Conservation (phyloP, 192 early-diverging fungal genomes). For the Mortierella alpina region DNA sequence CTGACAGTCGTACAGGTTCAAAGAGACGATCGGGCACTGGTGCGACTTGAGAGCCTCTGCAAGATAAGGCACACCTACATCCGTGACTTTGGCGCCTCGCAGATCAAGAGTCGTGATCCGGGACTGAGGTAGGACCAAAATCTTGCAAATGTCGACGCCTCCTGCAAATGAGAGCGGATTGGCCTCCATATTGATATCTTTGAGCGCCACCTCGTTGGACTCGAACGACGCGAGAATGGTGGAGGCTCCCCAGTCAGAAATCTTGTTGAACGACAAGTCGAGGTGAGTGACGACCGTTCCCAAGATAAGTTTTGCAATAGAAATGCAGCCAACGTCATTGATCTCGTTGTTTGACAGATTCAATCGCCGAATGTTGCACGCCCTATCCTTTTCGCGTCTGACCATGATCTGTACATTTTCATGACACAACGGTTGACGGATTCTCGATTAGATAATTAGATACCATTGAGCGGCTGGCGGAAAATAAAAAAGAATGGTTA, state of each 20-base stretch:
- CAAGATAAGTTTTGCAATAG: constrained; percentile 44
- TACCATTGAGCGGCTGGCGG: neutral
- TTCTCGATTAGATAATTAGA: neutral
- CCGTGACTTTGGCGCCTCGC: constrained; percentile 44
- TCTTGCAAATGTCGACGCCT: constrained; percentile 46
- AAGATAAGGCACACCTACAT: constrained; percentile 45
- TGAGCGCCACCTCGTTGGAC: constrained; percentile 27
- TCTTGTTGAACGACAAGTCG: constrained; percentile 42
- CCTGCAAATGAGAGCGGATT: constrained; percentile 35
- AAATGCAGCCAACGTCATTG: constrained; percentile 51
- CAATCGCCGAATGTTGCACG: constrained; percentile 44
- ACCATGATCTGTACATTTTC: constrained; percentile 31
- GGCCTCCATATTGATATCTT: constrained; percentile 44
- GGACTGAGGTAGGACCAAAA: constrained; percentile 34
- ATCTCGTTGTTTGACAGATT: constrained; percentile 38
- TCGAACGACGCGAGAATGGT: constrained; percentile 49
- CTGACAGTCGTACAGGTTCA: constrained; percentile 50
- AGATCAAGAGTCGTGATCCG: constrained; percentile 39
- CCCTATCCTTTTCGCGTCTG: constrained; percentile 22
- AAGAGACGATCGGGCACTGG: constrained; percentile 24
- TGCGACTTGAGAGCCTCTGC: constrained; percentile 50
- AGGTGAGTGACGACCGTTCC: constrained; percentile 21
- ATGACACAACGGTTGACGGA: neutral
- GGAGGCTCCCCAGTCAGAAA: constrained; percentile 51
- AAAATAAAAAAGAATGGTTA: neutral